A percentile compares a stretch with the other conserved stretches of the same genome.
Conservation (phyloP, 768 basidiomycete species). For the Lactarius evosmus region DNA sequence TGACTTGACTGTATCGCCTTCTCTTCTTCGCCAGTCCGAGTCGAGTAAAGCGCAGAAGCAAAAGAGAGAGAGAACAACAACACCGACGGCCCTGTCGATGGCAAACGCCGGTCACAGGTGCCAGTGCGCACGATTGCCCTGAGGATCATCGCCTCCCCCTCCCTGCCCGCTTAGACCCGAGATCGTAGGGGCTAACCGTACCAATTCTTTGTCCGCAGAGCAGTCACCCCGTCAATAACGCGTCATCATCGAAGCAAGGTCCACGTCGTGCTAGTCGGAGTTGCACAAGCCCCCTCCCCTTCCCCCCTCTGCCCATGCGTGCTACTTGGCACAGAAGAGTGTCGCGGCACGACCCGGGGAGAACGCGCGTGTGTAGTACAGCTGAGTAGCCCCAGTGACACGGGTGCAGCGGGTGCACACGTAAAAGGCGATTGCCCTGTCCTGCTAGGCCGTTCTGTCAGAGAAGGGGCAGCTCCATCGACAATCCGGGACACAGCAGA, state of each 20-base stretch:
- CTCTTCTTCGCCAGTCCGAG: neutral
- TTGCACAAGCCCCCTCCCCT: conserved; percentile 2
- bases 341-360: neutral
- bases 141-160: conserved; percentile 40
- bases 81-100: neutral
- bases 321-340: conserved; percentile 1
- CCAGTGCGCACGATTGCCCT: neutral
- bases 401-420: neutral
- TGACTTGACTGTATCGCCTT: neutral
- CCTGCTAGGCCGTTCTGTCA: neutral
- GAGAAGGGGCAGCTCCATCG: conserved; percentile 12
- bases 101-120: neutral
- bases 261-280: conserved; percentile 2
- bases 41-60: conserved; percentile 2
- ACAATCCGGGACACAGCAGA: conserved; percentile 16
- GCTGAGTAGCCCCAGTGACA: neutral
- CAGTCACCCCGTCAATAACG: neutral
- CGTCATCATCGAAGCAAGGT: conserved; percentile 17
- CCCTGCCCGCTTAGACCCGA: neutral
- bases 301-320: neutral
- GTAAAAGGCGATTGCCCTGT: conserved; percentile 18
- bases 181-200: conserved; percentile 11
- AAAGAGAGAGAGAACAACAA: conserved; percentile 1
- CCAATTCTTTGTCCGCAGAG: neutral
- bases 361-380: neutral